Evolutionary conservation across 345 rosid species (phyloP).

Genomic region (Aethionema arabicum): DNA sequence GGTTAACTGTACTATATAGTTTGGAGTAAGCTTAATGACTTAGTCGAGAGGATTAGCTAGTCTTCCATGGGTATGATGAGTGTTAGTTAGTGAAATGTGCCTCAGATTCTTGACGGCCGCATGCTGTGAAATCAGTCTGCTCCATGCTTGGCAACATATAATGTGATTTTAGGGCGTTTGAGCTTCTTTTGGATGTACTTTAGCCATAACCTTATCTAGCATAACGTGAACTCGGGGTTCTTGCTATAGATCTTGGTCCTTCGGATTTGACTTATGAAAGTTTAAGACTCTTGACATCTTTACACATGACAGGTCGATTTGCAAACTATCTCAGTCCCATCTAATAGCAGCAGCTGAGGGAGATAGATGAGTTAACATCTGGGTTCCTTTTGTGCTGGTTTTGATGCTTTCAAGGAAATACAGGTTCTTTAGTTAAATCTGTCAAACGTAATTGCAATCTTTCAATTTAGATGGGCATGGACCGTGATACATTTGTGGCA

Average conservation of each 20-base stretch:
- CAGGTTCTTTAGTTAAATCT: slow-evolving; percentile 29
- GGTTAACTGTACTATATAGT: neutral
- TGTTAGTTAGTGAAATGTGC: neutral
- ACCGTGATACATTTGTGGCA: slow-evolving; percentile 9
- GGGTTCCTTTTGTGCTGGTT: neutral
- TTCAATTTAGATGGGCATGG: slow-evolving; percentile 7
- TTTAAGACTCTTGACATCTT: slow-evolving; percentile 5
- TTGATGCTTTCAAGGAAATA: slow-evolving; percentile 19
- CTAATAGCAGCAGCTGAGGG: slow-evolving; percentile 36
- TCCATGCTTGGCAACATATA: neutral
- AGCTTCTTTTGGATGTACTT: slow-evolving; percentile 2
- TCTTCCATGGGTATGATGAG: neutral
- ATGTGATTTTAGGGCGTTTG: neutral
- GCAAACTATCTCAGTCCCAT: slow-evolving; percentile 82
- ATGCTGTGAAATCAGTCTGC: neutral
- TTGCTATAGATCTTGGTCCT: neutral
- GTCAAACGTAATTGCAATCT: slow-evolving; percentile 12
- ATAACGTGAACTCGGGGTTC: neutral
- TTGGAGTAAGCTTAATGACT: neutral
- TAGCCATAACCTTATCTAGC: neutral
- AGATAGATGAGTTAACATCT: slow-evolving; percentile 16
- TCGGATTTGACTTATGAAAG: neutral
- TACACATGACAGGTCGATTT: slow-evolving; percentile 69
- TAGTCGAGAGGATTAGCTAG: neutral
- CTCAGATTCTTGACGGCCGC: too few relatives aligned